Evolutionary conservation across 1,139 yeast species (phyloP).

Genomic region (Neolecta irregularis): DNA sequence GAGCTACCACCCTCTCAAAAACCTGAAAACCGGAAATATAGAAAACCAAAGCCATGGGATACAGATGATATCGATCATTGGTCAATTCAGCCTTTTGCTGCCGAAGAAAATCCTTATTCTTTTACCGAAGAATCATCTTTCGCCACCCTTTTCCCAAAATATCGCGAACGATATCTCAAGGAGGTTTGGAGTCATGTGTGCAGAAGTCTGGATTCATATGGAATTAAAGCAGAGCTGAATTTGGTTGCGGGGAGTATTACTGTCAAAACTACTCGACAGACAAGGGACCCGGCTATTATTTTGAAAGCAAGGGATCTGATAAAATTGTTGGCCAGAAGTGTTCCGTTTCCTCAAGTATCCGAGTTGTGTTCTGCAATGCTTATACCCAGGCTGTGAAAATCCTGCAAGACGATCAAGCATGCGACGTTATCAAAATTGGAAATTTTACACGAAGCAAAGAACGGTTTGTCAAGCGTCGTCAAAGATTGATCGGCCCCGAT

Average conservation of each 20-base stretch:
- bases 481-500: conserved; percentile 88
- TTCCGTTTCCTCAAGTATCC: conserved; percentile 67
- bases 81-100: conserved; percentile 75
- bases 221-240: conserved; percentile 68
- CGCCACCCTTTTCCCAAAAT: conserved; percentile 90
- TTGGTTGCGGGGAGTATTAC: conserved; percentile 96
- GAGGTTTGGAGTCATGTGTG: conserved; percentile 92
- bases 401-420: conserved; percentile 64
- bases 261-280: conserved; percentile 86
- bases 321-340: conserved; percentile 85
- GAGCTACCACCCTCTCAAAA: too few relatives aligned
- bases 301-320: conserved; percentile 89
- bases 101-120: conserved; percentile 68
- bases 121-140: conserved; percentile 91
- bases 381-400: conserved; percentile 52
- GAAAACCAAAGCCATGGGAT: conserved; percentile 34
- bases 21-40: conserved; percentile 11
- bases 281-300: conserved; percentile 88
- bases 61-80: conserved; percentile 81
- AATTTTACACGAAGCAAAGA: conserved; percentile 80
- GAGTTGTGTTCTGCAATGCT: background rate
- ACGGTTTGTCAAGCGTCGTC: conserved; percentile 87
- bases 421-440: conserved; percentile 93
- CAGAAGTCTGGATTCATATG: conserved; percentile 52
- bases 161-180: conserved; percentile 79